Conservation (phyloP, 2,329 filamentous ascomycete species). For the Verticillium albo-atrum region DNA sequence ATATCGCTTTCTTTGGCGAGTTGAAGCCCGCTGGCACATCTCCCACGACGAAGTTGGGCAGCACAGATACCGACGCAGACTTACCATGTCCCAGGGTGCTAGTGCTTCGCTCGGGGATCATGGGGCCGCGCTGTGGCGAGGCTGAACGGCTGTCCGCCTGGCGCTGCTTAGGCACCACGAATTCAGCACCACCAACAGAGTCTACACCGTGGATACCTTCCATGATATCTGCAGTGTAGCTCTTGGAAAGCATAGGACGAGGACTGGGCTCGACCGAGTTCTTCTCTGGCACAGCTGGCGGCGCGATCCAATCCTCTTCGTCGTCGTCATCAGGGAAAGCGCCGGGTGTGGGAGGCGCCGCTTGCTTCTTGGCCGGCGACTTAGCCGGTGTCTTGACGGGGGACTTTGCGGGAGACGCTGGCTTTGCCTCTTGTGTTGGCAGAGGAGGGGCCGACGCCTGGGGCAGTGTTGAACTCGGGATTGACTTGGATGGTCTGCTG, state of each 20-base stretch:
- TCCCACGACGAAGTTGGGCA: conserved; percentile 25
- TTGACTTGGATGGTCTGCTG: conserved; percentile 43
- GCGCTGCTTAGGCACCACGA: conserved; percentile 36
- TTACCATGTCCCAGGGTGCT: conserved; percentile 50
- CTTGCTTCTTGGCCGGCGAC: conserved; percentile 27
- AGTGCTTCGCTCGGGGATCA: conserved; percentile 21
- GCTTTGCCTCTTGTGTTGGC: conserved; percentile 18
- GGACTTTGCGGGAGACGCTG: conserved; percentile 21
- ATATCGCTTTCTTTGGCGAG: conserved; percentile 54
- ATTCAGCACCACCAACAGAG: conserved; percentile 42
- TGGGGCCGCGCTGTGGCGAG: conserved; percentile 30
- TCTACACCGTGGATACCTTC: conserved; percentile 48
- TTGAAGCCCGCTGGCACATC: conserved; percentile 15
- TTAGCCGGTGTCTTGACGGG: conserved; percentile 32
- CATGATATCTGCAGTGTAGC: conserved; percentile 57
- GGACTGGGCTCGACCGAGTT: conserved; percentile 32
- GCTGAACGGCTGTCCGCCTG: conserved; percentile 22
- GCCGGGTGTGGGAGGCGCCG: conserved; percentile 42
- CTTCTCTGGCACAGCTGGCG: conserved; percentile 28
- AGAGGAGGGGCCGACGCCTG: conserved; percentile 24
- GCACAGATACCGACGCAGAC: conserved; percentile 57
- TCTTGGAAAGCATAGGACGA: conserved; percentile 54
- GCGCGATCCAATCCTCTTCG: conserved; percentile 54
- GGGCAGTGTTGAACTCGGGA: conserved; percentile 29
- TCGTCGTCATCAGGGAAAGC: conserved; percentile 54